Percentiles rank a stretch among this genome's conserved stretches.
Conservation (phyloP, 306 rosid species). For the Fagus sylvatica region DNA sequence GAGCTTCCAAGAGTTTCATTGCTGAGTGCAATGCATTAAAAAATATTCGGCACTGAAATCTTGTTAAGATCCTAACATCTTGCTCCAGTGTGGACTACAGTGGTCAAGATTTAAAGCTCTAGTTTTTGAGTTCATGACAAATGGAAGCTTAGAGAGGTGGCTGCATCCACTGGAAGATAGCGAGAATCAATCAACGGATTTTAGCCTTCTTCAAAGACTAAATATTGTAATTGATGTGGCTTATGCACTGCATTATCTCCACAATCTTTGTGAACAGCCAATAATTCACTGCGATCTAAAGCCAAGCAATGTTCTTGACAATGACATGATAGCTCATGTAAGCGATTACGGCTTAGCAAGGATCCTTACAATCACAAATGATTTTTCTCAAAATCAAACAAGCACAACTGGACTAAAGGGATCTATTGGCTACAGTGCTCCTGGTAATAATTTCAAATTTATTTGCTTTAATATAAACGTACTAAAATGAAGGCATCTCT, state of each 20-base stretch:
- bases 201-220: conserved; percentile 3
- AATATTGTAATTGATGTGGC: conserved; percentile 15
- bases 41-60: conserved; percentile 16
- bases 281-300: conserved; percentile 24
- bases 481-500: too few species aligned
- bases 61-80: conserved; percentile 12
- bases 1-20: conserved; percentile 18
- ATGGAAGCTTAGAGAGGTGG: conserved; percentile 24
- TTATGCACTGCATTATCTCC: conserved; percentile 26
- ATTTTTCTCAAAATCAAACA: not conserved
- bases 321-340: conserved; percentile 19
- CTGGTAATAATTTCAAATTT: conserved; percentile 1
- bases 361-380: not conserved
- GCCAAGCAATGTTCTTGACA: conserved; percentile 23
- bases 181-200: not conserved
- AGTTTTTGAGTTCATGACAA: conserved; percentile 15
- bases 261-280: not conserved
- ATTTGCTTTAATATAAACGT: not conserved
- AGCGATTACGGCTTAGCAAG: conserved; percentile 23
- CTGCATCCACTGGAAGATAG: not conserved
- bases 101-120: conserved; percentile 10
- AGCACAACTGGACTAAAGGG: conserved; percentile 16
- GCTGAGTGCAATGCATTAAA: conserved; percentile 19
- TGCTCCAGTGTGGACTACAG: conserved; percentile 10
- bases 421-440: conserved; percentile 23